Conservation (phyloP, 2,329 filamentous ascomycete species). For the Fusarium siculi region DNA sequence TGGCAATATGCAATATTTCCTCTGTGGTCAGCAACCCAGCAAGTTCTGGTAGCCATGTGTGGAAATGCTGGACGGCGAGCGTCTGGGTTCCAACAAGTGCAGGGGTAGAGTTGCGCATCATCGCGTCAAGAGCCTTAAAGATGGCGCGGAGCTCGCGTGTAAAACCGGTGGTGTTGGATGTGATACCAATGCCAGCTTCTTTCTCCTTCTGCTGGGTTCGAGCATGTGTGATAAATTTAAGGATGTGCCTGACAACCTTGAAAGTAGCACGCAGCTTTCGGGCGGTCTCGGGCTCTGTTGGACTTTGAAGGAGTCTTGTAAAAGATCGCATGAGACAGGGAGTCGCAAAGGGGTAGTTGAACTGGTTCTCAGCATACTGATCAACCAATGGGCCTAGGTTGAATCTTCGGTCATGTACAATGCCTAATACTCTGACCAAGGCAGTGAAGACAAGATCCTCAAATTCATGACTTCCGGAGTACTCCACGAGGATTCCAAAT, state of each 20-base stretch:
- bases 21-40: constrained; percentile 78
- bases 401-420: constrained; percentile 93
- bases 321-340: constrained; percentile 89
- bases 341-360: constrained; percentile 93
- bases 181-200: constrained; percentile 87
- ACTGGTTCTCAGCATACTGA: constrained; percentile 86
- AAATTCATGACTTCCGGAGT: constrained; percentile 90
- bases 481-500: constrained; percentile 90
- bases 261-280: constrained; percentile 89
- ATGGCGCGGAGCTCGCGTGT: constrained; percentile 85
- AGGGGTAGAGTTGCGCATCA: constrained; percentile 89
- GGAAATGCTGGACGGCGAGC: constrained; percentile 93
- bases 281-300: constrained; percentile 83
- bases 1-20: constrained; percentile 90
- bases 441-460: constrained; percentile 94
- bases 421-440: constrained; percentile 88
- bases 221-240: constrained; percentile 94
- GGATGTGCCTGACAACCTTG: constrained; percentile 91
- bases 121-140: constrained; percentile 86
- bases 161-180: constrained; percentile 76
- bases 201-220: constrained; percentile 88
- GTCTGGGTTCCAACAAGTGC: constrained; percentile 94
- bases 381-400: constrained; percentile 92
- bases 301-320: constrained; percentile 82
- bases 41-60: constrained; percentile 96